phyloP scores from a whole-genome alignment of 1,284 basidiomycete genomes.

The Taiwanofungus camphoratus region DNA sequence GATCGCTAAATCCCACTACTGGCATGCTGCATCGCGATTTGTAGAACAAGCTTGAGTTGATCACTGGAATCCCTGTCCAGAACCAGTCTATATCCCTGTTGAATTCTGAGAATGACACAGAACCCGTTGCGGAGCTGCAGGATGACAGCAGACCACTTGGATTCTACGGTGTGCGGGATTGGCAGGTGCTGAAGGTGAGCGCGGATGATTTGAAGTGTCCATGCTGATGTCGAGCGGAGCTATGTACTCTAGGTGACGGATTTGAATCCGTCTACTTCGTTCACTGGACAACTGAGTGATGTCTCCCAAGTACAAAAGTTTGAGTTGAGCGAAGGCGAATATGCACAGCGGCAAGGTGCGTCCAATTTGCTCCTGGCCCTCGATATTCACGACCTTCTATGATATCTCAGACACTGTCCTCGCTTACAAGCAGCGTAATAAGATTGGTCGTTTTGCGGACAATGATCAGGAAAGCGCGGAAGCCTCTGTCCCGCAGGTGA shows the following conservation, averaged over 20 bases:
- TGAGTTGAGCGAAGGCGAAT: slow-evolving; percentile 81
- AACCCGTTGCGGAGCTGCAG: slow-evolving; percentile 48
- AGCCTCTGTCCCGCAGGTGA: slow-evolving; percentile 26
- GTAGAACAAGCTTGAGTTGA: slow-evolving; percentile 79
- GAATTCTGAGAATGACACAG: slow-evolving; percentile 50
- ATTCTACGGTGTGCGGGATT: slow-evolving; percentile 66
- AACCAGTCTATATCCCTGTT: slow-evolving; percentile 68
- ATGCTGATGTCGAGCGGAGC: background rate
- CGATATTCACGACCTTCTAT: background rate
- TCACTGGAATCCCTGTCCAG: slow-evolving; percentile 82
- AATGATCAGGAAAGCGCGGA: slow-evolving; percentile 31
- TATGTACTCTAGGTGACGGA: slow-evolving; percentile 60
- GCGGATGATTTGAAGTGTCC: background rate
- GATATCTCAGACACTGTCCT: slow-evolving; percentile 72
- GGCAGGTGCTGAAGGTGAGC: slow-evolving; percentile 70
- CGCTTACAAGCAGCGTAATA: slow-evolving; percentile 84
- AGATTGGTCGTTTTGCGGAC: slow-evolving; percentile 84
- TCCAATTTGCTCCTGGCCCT: background rate
- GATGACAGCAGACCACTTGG: slow-evolving; percentile 68
- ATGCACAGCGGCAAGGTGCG: slow-evolving; percentile 73
- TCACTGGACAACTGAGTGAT: slow-evolving; percentile 81
- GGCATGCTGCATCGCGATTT: background rate
- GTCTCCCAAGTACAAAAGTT: slow-evolving; percentile 89
- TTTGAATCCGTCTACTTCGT: slow-evolving; percentile 64
- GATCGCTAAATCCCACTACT: background rate